phyloP scores from a whole-genome alignment of 257 asterid species.

The Orobanche coerulescens region DNA sequence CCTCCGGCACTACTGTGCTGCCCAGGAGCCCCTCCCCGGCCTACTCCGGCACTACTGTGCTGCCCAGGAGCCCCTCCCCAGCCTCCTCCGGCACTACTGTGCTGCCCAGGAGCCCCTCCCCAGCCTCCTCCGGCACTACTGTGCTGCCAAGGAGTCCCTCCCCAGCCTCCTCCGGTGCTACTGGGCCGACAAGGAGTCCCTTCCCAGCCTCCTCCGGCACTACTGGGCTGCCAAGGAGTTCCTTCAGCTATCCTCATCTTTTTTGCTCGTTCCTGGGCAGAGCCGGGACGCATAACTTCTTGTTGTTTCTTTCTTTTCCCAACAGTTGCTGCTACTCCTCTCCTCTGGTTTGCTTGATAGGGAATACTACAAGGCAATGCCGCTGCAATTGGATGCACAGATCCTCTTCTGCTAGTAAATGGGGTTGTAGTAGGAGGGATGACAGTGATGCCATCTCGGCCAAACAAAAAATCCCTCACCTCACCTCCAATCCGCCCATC shows the following conservation, averaged over 20 bases:
- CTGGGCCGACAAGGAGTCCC: background rate
- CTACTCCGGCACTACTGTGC: background rate
- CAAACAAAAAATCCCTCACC: slow-evolving; percentile 55
- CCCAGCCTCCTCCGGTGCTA: slow-evolving; percentile 18
- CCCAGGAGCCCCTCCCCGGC: slow-evolving; percentile 20
- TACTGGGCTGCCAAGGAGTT: slow-evolving; percentile 21
- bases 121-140: slow-evolving; percentile 13
- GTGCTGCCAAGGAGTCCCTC: background rate
- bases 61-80: slow-evolving; percentile 6
- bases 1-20: too few species aligned
- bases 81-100: background rate
- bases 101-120: slow-evolving; percentile 2
- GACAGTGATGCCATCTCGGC: slow-evolving; percentile 33
- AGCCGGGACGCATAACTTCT: background rate
- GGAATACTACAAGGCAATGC: slow-evolving; percentile 11
- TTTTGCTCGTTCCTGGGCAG: slow-evolving; percentile 17
- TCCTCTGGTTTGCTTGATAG: slow-evolving; percentile 21
- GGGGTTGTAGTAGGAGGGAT: slow-evolving; percentile 3
- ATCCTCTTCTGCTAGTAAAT: background rate
- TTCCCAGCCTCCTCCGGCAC: slow-evolving; percentile 17
- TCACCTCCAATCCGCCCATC: slow-evolving; percentile 42
- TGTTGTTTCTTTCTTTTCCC: slow-evolving; percentile 28
- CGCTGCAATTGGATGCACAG: background rate
- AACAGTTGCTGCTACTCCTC: slow-evolving; percentile 11
- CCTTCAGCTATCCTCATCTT: slow-evolving; percentile 26